phyloP scores from a whole-genome alignment of 2,329 filamentous ascomycete genomes.

The Trematosphaeria pertusa region DNA sequence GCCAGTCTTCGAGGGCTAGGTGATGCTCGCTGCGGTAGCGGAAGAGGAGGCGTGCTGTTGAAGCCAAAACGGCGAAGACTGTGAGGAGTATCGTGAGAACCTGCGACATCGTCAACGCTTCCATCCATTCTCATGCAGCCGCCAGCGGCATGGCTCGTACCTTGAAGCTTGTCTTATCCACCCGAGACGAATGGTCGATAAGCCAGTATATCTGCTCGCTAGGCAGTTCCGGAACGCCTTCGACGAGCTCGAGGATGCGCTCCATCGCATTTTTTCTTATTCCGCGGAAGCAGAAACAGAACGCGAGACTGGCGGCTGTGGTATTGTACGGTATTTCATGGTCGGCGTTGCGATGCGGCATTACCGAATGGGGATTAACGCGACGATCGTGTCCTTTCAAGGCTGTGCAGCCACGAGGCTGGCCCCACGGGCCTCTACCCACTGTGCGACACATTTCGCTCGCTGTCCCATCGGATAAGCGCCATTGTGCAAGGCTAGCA shows the following conservation, averaged over 20 bases:
- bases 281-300: conserved; percentile 1
- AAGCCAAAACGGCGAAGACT: conserved; percentile 12
- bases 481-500: background rate
- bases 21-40: conserved; percentile 12
- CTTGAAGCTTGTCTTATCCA: conserved; percentile 14
- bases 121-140: background rate
- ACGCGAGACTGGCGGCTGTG: background rate
- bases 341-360: conserved; percentile 7
- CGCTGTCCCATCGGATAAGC: background rate
- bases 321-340: conserved; percentile 4
- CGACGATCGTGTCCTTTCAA: background rate
- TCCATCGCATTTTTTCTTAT: conserved; percentile 10
- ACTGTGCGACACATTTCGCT: background rate
- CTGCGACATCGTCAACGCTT: conserved; percentile 3
- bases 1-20: conserved; percentile 13
- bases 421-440: background rate
- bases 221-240: conserved; percentile 5
- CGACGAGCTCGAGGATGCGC: conserved; percentile 9
- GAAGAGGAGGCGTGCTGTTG: conserved; percentile 11
- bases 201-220: conserved; percentile 5
- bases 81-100: conserved; percentile 10
- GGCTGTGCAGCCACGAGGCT: conserved; percentile 8
- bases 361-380: conserved; percentile 8
- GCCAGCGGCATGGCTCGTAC: no score
- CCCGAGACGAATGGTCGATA: conserved; percentile 17